Evolutionary conservation across 768 basidiomycete genomes (phyloP).

Genomic region (Harrya chromipes): DNA sequence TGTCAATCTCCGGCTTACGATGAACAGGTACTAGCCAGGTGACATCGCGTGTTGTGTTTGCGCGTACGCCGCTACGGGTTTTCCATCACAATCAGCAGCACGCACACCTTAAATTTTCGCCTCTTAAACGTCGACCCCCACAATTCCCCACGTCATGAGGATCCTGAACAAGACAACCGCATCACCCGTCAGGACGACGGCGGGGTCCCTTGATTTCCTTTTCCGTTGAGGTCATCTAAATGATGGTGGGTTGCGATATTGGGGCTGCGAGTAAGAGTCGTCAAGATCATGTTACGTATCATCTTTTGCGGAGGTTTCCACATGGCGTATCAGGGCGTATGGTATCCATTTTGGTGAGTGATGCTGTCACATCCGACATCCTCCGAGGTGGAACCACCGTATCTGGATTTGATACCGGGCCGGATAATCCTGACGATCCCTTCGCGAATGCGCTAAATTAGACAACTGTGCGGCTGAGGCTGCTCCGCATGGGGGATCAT

Average conservation of each 20-base stretch:
- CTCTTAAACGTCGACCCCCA: conserved; percentile 22
- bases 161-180: conserved; percentile 6
- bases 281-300: conserved; percentile 12
- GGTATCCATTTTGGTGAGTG: conserved; percentile 10
- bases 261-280: neutral
- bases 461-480: conserved; percentile 16
- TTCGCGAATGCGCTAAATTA: conserved; percentile 25
- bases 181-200: neutral
- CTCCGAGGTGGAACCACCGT: conserved; percentile 17
- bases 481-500: conserved; percentile 23
- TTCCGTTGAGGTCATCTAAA: neutral
- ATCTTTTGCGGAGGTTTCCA: conserved; percentile 9
- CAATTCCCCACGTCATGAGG: conserved; percentile 23
- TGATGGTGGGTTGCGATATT: too few relatives aligned
- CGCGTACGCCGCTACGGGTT: neutral
- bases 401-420: conserved; percentile 18
- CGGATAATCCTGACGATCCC: conserved; percentile 32
- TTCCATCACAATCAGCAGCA: neutral
- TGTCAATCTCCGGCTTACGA: conserved; percentile 24
- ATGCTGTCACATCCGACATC: conserved; percentile 26
- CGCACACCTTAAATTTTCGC: neutral
- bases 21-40: conserved; percentile 2
- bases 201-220: conserved; percentile 19
- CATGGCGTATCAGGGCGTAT: conserved; percentile 27
- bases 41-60: conserved; percentile 1